Base-by-base conservation (phyloP, 169 alveolate species). In the Cryptosporidium ubiquitum region DNA sequence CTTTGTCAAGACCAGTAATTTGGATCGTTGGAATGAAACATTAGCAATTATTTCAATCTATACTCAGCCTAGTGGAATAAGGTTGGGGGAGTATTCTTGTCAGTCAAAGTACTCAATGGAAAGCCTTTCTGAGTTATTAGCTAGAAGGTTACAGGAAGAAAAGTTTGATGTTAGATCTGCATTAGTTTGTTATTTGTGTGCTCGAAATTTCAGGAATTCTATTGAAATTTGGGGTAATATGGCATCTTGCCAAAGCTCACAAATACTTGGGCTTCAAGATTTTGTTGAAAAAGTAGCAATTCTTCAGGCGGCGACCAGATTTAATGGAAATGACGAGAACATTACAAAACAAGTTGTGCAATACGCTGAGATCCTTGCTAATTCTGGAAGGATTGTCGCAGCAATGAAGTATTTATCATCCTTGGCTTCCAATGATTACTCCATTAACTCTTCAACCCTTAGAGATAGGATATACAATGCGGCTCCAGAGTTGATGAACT, bases 151-250 rank as follows among this genome's bases (percentile, higher is more conserved):
- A 9, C 84, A 85, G 69, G 86, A 85, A 55, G 92, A 85, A 47
- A 61, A 84, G 70, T 85, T 85, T 44, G 92, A 85, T 60, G 86
- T 94, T 31, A 58, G 94, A 37, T 94, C 96, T 10, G 97, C 97
- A 18, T 84, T 95, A 40, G 86, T 95, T 23, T 91, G 94, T 55
- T 95, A 85, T 84, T 84, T 94, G 89, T 93, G 95, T 92, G 94
- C 95, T 10, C 93, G 96, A 35, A 92, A 95, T 42, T 91, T 93
- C 42, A 52, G 91, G 16, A 91, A 89, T 60, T 94, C 94, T 0
- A 89, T 93, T 2, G 94, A 95, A 70, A 84, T 84, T 31, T 94
- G 96, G 97, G 86, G 85, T 44, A 92, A 89, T 51, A 92, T 92
- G 94, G 91, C 94, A 14, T 92, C 95, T n/a, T 73, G 89, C 16